Conservation (phyloP, 805 yeast genomes). For the Spathaspora hagerdaliae region DNA sequence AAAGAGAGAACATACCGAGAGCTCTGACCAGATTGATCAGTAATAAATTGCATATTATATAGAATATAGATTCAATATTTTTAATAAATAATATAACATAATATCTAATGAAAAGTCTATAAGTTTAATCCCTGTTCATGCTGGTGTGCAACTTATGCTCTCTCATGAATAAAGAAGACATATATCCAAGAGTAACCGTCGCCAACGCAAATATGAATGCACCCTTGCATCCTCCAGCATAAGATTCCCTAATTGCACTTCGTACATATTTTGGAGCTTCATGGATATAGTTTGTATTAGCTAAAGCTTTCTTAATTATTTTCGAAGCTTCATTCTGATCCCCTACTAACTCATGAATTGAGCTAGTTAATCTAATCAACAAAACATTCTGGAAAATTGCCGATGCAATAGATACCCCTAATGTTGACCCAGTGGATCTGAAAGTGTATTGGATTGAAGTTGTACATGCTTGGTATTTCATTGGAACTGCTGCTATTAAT, state of each 20-base stretch:
- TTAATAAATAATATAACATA: background rate
- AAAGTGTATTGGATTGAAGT: slow-evolving; percentile 89
- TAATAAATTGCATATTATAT: too few relatives aligned
- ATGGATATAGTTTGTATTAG: slow-evolving; percentile 50
- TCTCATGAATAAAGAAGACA: slow-evolving; percentile 44
- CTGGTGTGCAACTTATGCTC: slow-evolving; percentile 57
- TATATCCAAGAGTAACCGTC: slow-evolving; percentile 36
- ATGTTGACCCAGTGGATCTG: slow-evolving; percentile 81
- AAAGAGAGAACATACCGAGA: slow-evolving; percentile 1
- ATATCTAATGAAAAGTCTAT: background rate
- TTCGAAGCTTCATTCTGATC: slow-evolving; percentile 34
- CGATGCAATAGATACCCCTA: slow-evolving; percentile 70
- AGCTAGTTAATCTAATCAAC: slow-evolving; percentile 14
- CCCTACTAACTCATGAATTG: slow-evolving; percentile 14
- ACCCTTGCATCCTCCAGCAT: slow-evolving; percentile 48
- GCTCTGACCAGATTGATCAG: too few relatives aligned
- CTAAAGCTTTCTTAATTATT: slow-evolving; percentile 51
- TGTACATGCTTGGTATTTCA: slow-evolving; percentile 71
- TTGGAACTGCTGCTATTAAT: slow-evolving; percentile 70
- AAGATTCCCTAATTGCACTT: slow-evolving; percentile 45
- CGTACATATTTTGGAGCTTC: slow-evolving; percentile 52
- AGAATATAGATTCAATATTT: too few relatives aligned
- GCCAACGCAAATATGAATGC: slow-evolving; percentile 49
- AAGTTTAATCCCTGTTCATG: slow-evolving; percentile 36
- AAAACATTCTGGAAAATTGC: slow-evolving; percentile 59